phyloP scores from a whole-genome alignment of 1,284 basidiomycete species.

The Marasmius fiardii region DNA sequence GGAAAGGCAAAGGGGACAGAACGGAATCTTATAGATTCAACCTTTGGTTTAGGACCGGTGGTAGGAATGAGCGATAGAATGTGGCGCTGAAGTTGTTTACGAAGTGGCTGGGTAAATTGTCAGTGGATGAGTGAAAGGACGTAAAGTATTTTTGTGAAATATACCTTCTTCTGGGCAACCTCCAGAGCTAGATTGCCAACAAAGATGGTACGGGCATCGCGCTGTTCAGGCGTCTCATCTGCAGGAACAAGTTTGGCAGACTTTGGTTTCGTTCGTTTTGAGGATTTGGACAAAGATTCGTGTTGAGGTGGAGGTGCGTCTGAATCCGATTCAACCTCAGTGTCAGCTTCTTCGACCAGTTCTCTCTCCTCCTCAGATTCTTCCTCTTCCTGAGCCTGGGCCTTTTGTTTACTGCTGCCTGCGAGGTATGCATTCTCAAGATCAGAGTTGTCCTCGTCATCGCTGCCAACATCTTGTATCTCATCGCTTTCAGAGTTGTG shows the following conservation, averaged over 20 bases:
- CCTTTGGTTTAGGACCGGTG: conserved; percentile 45
- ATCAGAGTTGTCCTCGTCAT: conserved; percentile 30
- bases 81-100: conserved; percentile 71
- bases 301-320: conserved; percentile 43
- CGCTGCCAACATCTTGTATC: conserved; percentile 17
- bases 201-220: conserved; percentile 86
- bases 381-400: conserved; percentile 6
- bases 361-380: conserved; percentile 13
- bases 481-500: conserved; percentile 12
- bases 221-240: conserved; percentile 66
- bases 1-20: conserved; percentile 85
- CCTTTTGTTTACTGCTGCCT: conserved; percentile 8
- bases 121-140: conserved; percentile 3
- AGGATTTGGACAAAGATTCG: conserved; percentile 32
- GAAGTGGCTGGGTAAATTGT: conserved; percentile 37
- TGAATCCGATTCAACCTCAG: conserved; percentile 5
- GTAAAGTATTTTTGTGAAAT: conserved; percentile 27
- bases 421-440: conserved; percentile 30
- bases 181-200: conserved; percentile 88
- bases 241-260: conserved; percentile 45
- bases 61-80: conserved; percentile 65
- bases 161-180: conserved; percentile 67
- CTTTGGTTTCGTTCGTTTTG: conserved; percentile 25
- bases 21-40: conserved; percentile 89
- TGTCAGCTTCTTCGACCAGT: conserved; percentile 15